A percentile compares a stretch with the other conserved stretches of the same genome.
phyloP scores from a whole-genome alignment of 257 asterid species.

The Parsonsia alboflavescens region DNA sequence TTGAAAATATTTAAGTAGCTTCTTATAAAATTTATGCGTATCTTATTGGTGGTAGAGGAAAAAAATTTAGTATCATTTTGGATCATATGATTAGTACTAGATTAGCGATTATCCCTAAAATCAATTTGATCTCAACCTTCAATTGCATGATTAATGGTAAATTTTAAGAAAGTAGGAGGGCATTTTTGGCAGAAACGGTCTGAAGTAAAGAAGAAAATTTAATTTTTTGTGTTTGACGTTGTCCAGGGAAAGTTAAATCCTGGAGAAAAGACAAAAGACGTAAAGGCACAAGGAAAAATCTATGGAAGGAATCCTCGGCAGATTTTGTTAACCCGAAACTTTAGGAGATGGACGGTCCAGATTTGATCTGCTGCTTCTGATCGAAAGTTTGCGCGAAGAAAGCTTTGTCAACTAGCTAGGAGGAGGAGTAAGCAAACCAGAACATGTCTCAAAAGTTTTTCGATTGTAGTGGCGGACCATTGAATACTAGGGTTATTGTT shows the following conservation, averaged over 20 bases:
- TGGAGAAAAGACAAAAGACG: neutral
- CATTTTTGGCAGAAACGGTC: neutral
- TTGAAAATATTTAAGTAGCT: too few species aligned
- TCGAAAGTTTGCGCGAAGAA: neutral
- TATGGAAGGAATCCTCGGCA: neutral
- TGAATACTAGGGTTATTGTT: too few species aligned
- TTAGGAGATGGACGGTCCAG: constrained; percentile 18
- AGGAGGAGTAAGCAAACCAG: neutral
- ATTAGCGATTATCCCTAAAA: too few species aligned
- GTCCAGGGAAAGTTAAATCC: neutral
- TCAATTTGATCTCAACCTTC: too few species aligned
- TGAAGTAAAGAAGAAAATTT: neutral
- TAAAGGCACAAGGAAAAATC: constrained; percentile 11
- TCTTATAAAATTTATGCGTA: too few species aligned
- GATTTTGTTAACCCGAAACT: constrained; percentile 5
- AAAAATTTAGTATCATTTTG: too few species aligned
- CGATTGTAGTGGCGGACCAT: too few species aligned
- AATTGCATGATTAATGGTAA: neutral
- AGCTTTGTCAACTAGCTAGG: neutral
- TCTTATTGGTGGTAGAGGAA: too few species aligned
- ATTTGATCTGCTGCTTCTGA: constrained; percentile 6
- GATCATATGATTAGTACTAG: too few species aligned
- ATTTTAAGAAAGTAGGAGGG: neutral
- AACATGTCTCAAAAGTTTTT: too few species aligned
- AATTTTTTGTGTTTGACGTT: constrained; percentile 3